phyloP scores from a whole-genome alignment of 345 rosid genomes.

The Eucalyptus decipiens region DNA sequence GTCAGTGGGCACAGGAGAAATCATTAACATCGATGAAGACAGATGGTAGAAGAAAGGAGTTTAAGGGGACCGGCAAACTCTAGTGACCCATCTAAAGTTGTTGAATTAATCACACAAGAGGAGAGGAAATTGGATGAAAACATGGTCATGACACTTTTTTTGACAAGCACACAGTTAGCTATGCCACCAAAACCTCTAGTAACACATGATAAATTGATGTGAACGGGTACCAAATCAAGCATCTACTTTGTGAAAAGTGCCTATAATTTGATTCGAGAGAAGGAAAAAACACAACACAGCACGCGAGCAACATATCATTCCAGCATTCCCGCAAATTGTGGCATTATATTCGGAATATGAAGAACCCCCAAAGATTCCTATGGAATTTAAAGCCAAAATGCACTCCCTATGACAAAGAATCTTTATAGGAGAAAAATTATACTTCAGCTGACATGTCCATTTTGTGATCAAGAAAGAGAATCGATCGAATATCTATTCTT shows the following conservation, averaged over 20 bases:
- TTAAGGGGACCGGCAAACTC: background rate
- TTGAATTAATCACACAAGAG: background rate
- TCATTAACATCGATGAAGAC: background rate
- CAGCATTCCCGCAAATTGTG: background rate
- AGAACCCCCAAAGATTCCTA: background rate
- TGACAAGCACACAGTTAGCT: background rate
- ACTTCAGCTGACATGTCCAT: background rate
- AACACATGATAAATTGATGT: background rate
- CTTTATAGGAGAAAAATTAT: background rate
- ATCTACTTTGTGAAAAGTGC: background rate
- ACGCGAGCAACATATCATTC: background rate
- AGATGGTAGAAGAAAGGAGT: background rate
- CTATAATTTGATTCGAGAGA: background rate
- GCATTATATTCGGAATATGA: background rate
- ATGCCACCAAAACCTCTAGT: background rate
- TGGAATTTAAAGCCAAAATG: background rate
- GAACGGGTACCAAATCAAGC: background rate
- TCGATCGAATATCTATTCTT: background rate
- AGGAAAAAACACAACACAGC: background rate
- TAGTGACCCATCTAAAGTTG: background rate
- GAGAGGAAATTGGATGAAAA: background rate
- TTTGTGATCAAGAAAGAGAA: background rate
- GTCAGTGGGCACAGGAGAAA: background rate
- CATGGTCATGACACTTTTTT: background rate
- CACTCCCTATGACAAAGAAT: background rate